Evolutionary conservation across 2,329 filamentous ascomycete species (phyloP), one percentile per base, ranked within the genome.

Genomic region (Graphium sp.): DNA sequence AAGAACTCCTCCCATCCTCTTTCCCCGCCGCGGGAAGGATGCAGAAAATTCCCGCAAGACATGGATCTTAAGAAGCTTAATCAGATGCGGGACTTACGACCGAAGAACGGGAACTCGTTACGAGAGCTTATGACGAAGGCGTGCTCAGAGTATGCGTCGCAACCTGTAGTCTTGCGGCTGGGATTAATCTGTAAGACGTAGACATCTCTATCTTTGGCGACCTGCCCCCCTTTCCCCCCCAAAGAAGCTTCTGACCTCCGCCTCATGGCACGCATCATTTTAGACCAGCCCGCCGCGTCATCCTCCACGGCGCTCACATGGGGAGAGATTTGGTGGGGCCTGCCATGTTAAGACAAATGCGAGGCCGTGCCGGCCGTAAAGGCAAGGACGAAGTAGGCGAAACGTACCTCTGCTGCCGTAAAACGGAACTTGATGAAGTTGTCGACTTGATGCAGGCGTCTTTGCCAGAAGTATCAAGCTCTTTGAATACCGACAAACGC

Each of bases 291-390:
- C 60, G 79, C 30, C 59, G 79, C 37, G 79, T 85, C 1, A 81
- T 85, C 33, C 59, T 81, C 16, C 77, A 82, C 43, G 75, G 71
- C 35, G 77, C 74, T 18, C 64, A 74, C 22, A 83, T 84, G 75
- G 79, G 79, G 1, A 62, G 74, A 29, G 76, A 83, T 25, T 55
- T 83, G 26, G 67, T 84, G n/a, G 78, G 76, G 0, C 78, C 79
- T 9, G 72, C 78, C 4, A 79, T 85, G 73, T 56, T 85, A 48
- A 68, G 77, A 27, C 79, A 85, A 49, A 85, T 84, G 79, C 67
- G 77, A 42, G 79, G 79, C 3, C 64, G 79, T 34, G 79, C 79
- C 13, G 79, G 79, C 6, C 65, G 79, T 30, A 83, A 83, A 48
- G 79, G 79, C 27, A 84, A 82, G 42, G 76, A 81, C 31, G 74